A percentile compares a stretch with the other conserved stretches of the same genome.
These are phyloP conservation scores for Cyberlindnera americana DNA, from an alignment of 805 yeast species.

Conservation along the genomic window DNA sequence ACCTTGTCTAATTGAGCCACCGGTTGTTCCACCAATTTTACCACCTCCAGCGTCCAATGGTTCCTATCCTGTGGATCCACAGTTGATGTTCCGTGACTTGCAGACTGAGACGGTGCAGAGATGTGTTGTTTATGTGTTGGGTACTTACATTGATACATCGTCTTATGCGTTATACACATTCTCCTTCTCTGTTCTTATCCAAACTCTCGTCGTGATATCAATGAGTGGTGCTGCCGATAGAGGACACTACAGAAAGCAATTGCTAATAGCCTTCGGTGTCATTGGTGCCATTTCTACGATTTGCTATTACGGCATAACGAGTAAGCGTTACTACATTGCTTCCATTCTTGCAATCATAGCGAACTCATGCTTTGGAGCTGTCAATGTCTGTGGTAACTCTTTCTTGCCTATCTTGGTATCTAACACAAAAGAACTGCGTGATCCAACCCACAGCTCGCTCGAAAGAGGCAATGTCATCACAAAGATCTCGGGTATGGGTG, in stretches of 20 bases:
- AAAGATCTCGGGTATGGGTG: conserved; percentile 61
- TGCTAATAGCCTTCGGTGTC: conserved; percentile 54
- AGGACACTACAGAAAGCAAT: conserved; percentile 54
- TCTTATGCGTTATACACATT: conserved; percentile 73
- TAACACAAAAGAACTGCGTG: conserved; percentile 24
- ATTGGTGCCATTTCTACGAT: conserved; percentile 57
- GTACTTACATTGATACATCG: conserved; percentile 60
- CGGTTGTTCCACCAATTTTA: conserved; percentile 15
- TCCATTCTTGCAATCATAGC: conserved; percentile 56
- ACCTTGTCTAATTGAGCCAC: conserved; percentile 45
- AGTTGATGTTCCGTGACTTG: conserved; percentile 2
- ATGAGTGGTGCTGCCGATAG: conserved; percentile 71
- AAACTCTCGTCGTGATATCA: conserved; percentile 64
- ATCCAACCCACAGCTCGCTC: not conserved
- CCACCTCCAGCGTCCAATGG: conserved; percentile 10
- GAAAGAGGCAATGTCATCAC: conserved; percentile 41
- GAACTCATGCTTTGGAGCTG: conserved; percentile 72
- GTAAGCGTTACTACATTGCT: conserved; percentile 47
- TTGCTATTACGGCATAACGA: conserved; percentile 36
- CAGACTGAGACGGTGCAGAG: conserved; percentile 13
- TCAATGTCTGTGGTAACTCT: conserved; percentile 76
- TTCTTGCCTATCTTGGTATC: conserved; percentile 59
- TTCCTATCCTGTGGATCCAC: not conserved
- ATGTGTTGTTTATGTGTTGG: conserved; percentile 48
- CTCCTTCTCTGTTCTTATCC: conserved; percentile 67